These are phyloP conservation scores for Kurtzmaniella cleridarum DNA, from an alignment of 805 yeast genomes.

Conservation along the genomic window DNA sequence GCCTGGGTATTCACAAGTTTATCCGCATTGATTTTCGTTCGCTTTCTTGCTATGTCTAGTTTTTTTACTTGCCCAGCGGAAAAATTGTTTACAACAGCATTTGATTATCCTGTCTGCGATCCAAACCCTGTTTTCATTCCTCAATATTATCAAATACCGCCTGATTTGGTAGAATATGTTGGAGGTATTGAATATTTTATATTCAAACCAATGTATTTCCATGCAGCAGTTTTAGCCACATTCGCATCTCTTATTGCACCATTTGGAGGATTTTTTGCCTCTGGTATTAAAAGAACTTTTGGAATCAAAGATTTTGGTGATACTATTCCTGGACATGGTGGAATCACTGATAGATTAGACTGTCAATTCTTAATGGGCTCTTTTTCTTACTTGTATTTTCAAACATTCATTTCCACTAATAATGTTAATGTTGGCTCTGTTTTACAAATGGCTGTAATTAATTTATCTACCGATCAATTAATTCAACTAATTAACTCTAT, in stretches of 20 bases:
- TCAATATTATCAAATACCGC: conserved; percentile 72
- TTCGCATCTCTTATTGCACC: conserved; percentile 98
- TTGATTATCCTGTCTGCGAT: conserved; percentile 64
- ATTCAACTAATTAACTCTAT: conserved; percentile 56
- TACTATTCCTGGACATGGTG: conserved; percentile 98
- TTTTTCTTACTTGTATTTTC: conserved; percentile 85
- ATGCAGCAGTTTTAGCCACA: conserved; percentile 78
- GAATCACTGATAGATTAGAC: conserved; percentile 94
- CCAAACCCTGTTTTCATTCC: conserved; percentile 87
- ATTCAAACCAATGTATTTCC: conserved; percentile 85
- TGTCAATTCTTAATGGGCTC: conserved; percentile 98
- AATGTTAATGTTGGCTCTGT: conserved; percentile 70
- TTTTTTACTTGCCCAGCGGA: conserved; percentile 87
- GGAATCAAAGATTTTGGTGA: conserved; percentile 97
- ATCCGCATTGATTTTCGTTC: conserved; percentile 63
- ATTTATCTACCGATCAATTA: conserved; percentile 62
- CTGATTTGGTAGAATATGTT: conserved; percentile 47
- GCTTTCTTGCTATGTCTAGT: conserved; percentile 55
- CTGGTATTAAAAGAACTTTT: conserved; percentile 95
- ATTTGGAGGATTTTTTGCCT: conserved; percentile 96
- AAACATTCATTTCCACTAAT: conserved; percentile 77
- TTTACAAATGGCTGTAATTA: conserved; percentile 69
- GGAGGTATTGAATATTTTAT: conserved; percentile 44
- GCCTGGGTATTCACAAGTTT: conserved; percentile 93
- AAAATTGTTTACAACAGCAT: conserved; percentile 56